Base-by-base conservation (phyloP, 495 filamentous ascomycete species). In the Xylaria nigripes region DNA sequence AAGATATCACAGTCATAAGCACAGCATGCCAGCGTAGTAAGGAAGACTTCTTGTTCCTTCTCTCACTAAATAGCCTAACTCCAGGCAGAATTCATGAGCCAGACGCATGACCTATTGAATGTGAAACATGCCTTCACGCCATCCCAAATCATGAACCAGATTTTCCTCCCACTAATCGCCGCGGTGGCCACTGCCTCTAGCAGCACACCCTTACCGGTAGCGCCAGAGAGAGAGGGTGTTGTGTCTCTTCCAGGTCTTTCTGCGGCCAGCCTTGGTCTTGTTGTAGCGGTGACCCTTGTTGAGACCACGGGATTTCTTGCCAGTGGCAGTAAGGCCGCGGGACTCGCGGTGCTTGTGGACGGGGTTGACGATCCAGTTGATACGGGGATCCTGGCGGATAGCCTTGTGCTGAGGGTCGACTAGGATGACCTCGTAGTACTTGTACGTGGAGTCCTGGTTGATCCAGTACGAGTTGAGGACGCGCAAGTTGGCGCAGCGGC, bases 371-470 rank as follows among this genome's bases (percentile, higher is more conserved):
- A 99, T 99, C 93, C 93, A 99, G 86, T 95, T 99, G 86, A 99
- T 96, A 72, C 93, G 89, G 65, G 93, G 80, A 76, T 99, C 93
- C 63, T 87, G 89, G 74, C 93, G 92, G 80, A 97, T 99, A 72
- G 94, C 93, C 84, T 96, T 97, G 87, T 99, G 93, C 80, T 94
- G 85, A 69, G 93, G 94, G 80, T 99, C 93, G 71, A 99, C 94
- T 64, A 96, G 87, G 81, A 99, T 96, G 74, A 99, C 84, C 79
- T 99, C 93, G 79, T 82, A 99, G 85, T 97, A 99, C 83, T 99
- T 99, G 88, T 97, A 99, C 77, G 93, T 97, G 51, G 91, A 96
- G 81, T 99, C 93, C 82, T 99, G 93, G 84, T 99, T 99, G 85
- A 97, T 90, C 93, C 93, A 99, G 89, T 99, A 99, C 63, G 90